Conservation (phyloP, 208 protist genomes). For the Leishmania guyanensis region DNA sequence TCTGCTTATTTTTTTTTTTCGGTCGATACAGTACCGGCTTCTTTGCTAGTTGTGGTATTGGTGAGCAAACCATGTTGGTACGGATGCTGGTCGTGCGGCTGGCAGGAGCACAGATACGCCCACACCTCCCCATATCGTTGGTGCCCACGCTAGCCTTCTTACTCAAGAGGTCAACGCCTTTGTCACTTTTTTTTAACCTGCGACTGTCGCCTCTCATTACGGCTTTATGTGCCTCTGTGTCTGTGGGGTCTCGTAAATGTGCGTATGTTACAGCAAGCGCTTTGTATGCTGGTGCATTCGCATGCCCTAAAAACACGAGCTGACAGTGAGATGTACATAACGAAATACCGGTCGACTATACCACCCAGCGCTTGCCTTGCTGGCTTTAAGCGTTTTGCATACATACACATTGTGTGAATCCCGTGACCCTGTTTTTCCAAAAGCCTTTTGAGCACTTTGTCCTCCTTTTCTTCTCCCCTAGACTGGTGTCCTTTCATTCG, state of each 20-base stretch:
- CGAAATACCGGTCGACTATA: neutral
- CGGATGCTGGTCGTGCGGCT: neutral
- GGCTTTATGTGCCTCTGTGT: neutral
- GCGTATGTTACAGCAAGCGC: neutral
- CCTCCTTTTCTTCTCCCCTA: neutral
- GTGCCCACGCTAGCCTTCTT: neutral
- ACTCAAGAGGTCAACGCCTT: neutral
- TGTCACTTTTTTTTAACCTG: neutral
- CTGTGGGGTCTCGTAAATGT: neutral
- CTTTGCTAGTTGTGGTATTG: neutral
- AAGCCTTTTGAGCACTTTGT: neutral
- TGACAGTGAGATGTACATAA: neutral
- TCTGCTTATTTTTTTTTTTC: neutral
- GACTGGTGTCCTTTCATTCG: neutral
- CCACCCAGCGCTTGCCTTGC: neutral
- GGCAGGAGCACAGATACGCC: neutral
- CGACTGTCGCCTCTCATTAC: neutral
- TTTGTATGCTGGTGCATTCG: neutral
- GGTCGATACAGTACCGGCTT: neutral
- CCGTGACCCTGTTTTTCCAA: neutral
- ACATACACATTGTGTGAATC: neutral
- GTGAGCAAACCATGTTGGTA: neutral
- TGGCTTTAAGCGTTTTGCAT: neutral
- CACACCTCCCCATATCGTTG: neutral
- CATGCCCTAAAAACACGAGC: neutral